Conservation (phyloP, 352 stramenopile species). For the Pythium pyrilobum region DNA sequence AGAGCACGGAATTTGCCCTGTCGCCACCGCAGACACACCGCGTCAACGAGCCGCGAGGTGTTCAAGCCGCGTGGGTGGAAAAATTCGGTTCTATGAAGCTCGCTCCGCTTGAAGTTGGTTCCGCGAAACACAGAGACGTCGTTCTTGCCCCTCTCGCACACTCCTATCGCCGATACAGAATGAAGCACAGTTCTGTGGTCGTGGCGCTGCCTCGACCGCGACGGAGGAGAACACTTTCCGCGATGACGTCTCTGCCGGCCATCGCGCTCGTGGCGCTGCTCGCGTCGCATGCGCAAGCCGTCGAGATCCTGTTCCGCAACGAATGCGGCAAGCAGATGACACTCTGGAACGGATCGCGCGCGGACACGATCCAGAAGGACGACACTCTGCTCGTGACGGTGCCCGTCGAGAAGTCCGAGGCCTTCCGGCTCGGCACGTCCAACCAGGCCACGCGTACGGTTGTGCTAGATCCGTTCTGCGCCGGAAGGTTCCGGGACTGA, state of each 20-base stretch:
- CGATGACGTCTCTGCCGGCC: neutral
- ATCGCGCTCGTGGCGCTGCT: neutral
- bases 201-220: no score
- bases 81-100: no score
- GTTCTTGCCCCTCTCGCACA: no score
- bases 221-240: slow-evolving; percentile 3
- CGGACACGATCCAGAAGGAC: slow-evolving; percentile 19
- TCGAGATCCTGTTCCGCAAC: slow-evolving; percentile 39
- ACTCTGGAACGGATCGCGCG: slow-evolving; percentile 25
- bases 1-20: no score
- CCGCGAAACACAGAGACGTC: no score
- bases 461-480: no score
- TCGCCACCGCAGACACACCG: no score
- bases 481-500: neutral
- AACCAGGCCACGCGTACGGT: slow-evolving; percentile 22
- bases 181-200: no score
- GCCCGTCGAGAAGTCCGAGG: slow-evolving; percentile 1
- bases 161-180: no score
- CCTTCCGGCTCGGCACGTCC: slow-evolving; percentile 12
- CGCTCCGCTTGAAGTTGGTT: no score
- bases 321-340: slow-evolving; percentile 30
- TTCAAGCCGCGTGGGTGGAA: no score
- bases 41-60: no score
- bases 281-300: slow-evolving; percentile 3
- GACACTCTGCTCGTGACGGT: slow-evolving; percentile 19